A percentile compares a stretch with the other conserved stretches of the same genome.
phyloP scores from a whole-genome alignment of 2,329 filamentous ascomycete species.

The Aspergillus arachidicola region DNA sequence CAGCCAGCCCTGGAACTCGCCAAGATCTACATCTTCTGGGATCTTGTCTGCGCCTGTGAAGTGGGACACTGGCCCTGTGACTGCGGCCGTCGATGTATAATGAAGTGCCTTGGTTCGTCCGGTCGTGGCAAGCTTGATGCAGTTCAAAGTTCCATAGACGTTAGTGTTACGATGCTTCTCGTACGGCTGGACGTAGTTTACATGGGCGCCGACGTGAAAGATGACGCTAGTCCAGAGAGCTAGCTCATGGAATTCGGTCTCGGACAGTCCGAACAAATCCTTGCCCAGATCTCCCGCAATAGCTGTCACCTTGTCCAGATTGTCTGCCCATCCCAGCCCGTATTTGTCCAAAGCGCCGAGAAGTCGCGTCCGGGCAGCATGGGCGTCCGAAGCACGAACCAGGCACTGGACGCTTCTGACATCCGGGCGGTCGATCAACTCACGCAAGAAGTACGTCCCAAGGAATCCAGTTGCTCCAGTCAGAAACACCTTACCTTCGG shows the following conservation, averaged over 20 bases:
- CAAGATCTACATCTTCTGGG: background rate
- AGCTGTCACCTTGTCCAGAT: background rate
- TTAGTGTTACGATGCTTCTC: constrained; percentile 1
- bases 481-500: background rate
- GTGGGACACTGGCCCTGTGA: background rate
- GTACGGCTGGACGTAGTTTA: constrained; percentile 6
- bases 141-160: background rate
- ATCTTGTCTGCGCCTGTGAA: background rate
- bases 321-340: background rate
- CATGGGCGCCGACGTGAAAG: background rate
- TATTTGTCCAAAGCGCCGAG: background rate
- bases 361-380: background rate
- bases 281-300: background rate
- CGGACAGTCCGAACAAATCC: background rate
- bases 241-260: background rate
- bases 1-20: background rate
- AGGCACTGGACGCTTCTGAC: background rate
- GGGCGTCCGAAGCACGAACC: background rate
- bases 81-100: background rate
- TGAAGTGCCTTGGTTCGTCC: background rate
- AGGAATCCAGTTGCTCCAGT: constrained; percentile 2
- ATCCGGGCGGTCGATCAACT: background rate
- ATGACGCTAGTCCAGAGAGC: background rate
- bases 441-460: background rate
- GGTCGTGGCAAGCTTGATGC: background rate